These are phyloP conservation scores for Diplodia seriata DNA, from an alignment of 2,329 filamentous ascomycete genomes.

Conservation along the genomic window DNA sequence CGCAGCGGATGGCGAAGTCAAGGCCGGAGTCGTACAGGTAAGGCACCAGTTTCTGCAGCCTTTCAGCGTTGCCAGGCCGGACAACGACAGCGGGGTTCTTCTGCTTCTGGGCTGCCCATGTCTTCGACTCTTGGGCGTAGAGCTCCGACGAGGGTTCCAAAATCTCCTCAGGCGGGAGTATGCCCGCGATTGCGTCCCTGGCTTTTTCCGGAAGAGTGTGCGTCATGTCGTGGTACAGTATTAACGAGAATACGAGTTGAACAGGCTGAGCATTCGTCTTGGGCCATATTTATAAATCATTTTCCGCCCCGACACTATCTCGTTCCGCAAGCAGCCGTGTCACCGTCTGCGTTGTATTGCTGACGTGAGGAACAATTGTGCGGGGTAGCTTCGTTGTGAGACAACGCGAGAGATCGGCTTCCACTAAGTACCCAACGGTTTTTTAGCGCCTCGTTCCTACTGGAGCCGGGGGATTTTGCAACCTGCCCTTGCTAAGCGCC, in stretches of 20 bases:
- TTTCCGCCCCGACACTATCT: not conserved
- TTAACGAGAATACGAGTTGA: not conserved
- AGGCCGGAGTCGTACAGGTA: slow-evolving; percentile 44
- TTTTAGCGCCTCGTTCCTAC: no score
- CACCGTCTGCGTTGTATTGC: not conserved
- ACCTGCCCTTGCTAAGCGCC: no score
- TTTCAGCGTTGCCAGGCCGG: slow-evolving; percentile 41
- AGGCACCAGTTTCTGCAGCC: slow-evolving; percentile 44
- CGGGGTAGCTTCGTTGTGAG: not conserved
- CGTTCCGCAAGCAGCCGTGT: not conserved
- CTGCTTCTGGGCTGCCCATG: slow-evolving; percentile 47
- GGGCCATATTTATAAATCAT: not conserved
- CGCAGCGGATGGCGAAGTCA: slow-evolving; percentile 49
- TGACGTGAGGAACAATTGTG: not conserved
- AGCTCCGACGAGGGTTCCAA: slow-evolving; percentile 36
- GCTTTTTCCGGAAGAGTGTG: not conserved
- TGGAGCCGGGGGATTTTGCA: no score
- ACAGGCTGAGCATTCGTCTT: not conserved
- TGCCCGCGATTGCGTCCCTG: slow-evolving; percentile 32
- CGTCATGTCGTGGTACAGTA: not conserved
- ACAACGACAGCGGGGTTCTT: slow-evolving; percentile 45
- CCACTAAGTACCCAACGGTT: no score
- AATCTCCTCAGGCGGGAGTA: slow-evolving; percentile 38
- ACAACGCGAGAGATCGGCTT: not conserved
- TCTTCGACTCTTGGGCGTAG: slow-evolving; percentile 38